Evolutionary conservation across 2,329 filamentous ascomycete species (phyloP).

Genomic region (Monilinia vaccinii-corymbosi): DNA sequence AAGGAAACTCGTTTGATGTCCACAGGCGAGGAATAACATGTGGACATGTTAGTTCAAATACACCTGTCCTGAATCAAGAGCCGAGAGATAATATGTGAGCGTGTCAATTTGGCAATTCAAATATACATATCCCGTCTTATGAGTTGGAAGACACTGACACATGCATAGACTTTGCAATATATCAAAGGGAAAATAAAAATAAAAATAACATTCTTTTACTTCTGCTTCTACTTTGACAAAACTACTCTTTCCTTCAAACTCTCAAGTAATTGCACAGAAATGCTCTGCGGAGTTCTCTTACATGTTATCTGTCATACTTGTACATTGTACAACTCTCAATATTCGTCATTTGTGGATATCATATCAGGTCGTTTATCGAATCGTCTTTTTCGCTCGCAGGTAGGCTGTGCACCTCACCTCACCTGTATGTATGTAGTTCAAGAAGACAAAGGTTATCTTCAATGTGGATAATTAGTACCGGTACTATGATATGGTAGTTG

Average conservation of each 20-base stretch:
- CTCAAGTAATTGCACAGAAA: background rate
- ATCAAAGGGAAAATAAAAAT: background rate
- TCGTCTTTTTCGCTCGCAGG: no score
- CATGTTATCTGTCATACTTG: background rate
- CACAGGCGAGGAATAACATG: background rate
- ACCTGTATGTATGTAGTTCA: no score
- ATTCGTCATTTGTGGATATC: background rate
- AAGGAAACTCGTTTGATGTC: background rate
- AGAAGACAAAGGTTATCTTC: no score
- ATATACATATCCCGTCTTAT: background rate
- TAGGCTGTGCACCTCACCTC: no score
- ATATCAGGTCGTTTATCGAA: no score
- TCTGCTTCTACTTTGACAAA: background rate
- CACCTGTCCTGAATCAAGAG: background rate
- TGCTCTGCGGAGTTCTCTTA: background rate
- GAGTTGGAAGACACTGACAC: background rate
- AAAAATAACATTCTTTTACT: background rate
- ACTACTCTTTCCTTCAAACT: background rate
- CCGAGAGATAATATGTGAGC: background rate
- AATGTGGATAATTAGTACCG: no score
- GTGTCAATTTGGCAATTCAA: background rate
- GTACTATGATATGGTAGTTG: no score
- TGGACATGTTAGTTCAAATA: background rate
- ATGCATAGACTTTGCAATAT: background rate
- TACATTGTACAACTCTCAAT: background rate